These are phyloP conservation scores for Chalara sp. DNA, from an alignment of 2,329 filamentous ascomycete genomes.

Conservation along the genomic window DNA sequence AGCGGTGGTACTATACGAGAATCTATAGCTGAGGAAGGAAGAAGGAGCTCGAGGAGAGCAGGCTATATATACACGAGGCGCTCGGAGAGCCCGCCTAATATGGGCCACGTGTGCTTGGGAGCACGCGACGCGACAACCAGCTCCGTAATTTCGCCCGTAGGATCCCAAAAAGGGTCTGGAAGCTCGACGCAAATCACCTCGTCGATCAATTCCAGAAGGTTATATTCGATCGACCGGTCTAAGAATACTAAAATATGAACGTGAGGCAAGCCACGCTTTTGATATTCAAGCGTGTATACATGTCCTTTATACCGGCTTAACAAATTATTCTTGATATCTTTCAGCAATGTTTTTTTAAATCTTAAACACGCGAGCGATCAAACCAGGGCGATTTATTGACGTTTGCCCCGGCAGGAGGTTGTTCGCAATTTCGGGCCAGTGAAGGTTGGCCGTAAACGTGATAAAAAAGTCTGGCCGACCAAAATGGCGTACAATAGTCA, in stretches of 20 bases:
- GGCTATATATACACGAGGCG: too few relatives aligned
- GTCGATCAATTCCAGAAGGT: neutral
- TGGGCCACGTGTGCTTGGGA: too few relatives aligned
- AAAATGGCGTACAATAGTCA: neutral
- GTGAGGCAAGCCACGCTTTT: conserved; percentile 4
- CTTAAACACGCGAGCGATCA: conserved; percentile 1
- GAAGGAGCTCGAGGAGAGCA: too few relatives aligned
- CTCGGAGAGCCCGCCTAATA: too few relatives aligned
- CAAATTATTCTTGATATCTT: neutral
- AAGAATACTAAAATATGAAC: conserved; percentile 1
- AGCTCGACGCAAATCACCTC: conserved; percentile 1
- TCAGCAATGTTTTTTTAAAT: neutral
- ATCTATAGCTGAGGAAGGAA: too few relatives aligned
- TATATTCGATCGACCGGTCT: neutral
- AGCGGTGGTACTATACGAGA: too few relatives aligned
- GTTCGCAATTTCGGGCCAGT: neutral
- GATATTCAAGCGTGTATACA: conserved; percentile 5
- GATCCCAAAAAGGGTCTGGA: neutral
- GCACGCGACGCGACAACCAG: too few relatives aligned
- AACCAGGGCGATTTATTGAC: neutral
- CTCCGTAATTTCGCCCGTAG: neutral
- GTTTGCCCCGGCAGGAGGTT: neutral
- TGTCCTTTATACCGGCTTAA: conserved; percentile 1
- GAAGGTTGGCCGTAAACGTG: conserved; percentile 1
- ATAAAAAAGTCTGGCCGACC: neutral